phyloP scores from a whole-genome alignment of 805 yeast genomes.

The Pichia occidentalis region DNA sequence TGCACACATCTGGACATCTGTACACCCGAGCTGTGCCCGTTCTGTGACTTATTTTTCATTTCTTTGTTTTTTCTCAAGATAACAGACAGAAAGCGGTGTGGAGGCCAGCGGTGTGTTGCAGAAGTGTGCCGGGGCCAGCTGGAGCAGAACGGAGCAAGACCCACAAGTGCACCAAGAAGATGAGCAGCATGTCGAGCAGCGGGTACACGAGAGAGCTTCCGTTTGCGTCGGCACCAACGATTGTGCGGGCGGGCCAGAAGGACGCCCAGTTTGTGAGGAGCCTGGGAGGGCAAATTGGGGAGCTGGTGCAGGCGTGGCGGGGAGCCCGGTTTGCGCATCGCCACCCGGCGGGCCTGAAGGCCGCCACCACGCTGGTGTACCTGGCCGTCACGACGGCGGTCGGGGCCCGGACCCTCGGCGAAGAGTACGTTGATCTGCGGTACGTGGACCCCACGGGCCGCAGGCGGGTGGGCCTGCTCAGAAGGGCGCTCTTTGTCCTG shows the following conservation, averaged over 20 bases:
- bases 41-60: too few species aligned
- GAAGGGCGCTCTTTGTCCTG: constrained; percentile 52
- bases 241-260: constrained; percentile 88
- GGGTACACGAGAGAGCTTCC: constrained; percentile 34
- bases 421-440: constrained; percentile 81
- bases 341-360: constrained; percentile 55
- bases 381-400: constrained; percentile 66
- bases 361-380: constrained; percentile 54
- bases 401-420: constrained; percentile 84
- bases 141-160: too few species aligned
- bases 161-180: too few species aligned
- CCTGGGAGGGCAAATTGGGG: constrained; percentile 48
- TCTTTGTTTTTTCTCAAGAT: too few species aligned
- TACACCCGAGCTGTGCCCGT: too few species aligned
- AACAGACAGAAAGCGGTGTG: too few species aligned
- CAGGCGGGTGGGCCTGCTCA: constrained; percentile 36
- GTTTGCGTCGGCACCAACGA: constrained; percentile 82
- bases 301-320: constrained; percentile 46
- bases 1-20: too few species aligned
- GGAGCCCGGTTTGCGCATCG: constrained; percentile 62
- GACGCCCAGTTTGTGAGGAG: constrained; percentile 65
- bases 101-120: too few species aligned
- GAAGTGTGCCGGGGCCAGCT: too few species aligned
- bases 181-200: not conserved
- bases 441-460: constrained; percentile 53